These are phyloP conservation scores for Mucor sp. DNA, from an alignment of 371 early-diverging fungal genomes.

Conservation along the genomic window DNA sequence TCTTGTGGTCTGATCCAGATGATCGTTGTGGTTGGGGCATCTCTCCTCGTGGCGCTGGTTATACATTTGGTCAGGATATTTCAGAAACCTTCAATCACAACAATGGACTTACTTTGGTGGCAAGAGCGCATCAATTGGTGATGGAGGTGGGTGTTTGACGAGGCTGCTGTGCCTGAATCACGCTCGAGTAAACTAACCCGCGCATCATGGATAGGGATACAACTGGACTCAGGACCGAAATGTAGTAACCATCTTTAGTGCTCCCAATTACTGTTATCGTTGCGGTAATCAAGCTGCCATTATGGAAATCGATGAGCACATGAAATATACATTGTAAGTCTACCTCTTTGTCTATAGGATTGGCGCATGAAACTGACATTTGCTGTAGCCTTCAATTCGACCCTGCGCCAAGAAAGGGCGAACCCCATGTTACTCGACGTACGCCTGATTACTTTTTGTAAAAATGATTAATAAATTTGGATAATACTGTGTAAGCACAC, in stretches of 20 bases:
- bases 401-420: constrained; percentile 97
- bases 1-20: constrained; percentile 99
- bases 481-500: too few relatives aligned
- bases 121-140: constrained; percentile 97
- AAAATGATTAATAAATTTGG: constrained; percentile 15
- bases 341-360: not conserved
- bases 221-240: constrained; percentile 98
- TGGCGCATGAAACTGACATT: not conserved
- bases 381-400: constrained; percentile 92
- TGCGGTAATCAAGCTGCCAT: constrained; percentile 99
- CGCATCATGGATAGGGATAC: constrained; percentile 69
- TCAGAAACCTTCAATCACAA: constrained; percentile 97
- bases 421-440: constrained; percentile 97
- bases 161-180: not conserved
- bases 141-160: constrained; percentile 47
- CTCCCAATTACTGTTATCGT: constrained; percentile 99
- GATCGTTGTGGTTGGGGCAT: constrained; percentile 97
- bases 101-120: constrained; percentile 93
- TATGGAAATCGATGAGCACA: constrained; percentile 92
- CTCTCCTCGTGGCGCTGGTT: constrained; percentile 98
- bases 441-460: constrained; percentile 99
- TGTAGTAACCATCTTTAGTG: constrained; percentile 99
- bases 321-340: constrained; percentile 90
- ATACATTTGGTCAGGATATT: constrained; percentile 98
- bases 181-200: not conserved